Conservation (phyloP, 495 filamentous ascomycete species). For the Trichoderma parareesei region DNA sequence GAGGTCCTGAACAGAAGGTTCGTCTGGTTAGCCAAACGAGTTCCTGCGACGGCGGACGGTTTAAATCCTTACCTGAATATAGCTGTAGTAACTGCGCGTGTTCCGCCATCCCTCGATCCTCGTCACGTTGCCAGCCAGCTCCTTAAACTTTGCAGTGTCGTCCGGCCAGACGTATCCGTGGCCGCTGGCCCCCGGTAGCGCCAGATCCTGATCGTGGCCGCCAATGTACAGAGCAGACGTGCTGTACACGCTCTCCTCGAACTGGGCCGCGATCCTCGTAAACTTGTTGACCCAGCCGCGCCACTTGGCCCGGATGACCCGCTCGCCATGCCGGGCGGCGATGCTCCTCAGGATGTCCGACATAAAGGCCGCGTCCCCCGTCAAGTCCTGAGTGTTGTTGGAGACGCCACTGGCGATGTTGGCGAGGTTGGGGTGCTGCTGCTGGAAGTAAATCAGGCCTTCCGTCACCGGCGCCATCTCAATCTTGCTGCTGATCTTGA, state of each 20-base stretch:
- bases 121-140: slow-evolving; percentile 81
- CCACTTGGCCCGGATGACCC: slow-evolving; percentile 84
- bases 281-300: slow-evolving; percentile 85
- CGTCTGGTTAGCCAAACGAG: not conserved
- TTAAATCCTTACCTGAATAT: slow-evolving; percentile 65
- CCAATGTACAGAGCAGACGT: slow-evolving; percentile 85
- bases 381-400: slow-evolving; percentile 53
- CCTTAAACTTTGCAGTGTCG: slow-evolving; percentile 67
- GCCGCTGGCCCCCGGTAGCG: slow-evolving; percentile 46
- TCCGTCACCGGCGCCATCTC: slow-evolving; percentile 71
- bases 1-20: slow-evolving; percentile 36
- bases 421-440: slow-evolving; percentile 56
- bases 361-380: slow-evolving; percentile 87
- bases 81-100: slow-evolving; percentile 89
- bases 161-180: slow-evolving; percentile 96
- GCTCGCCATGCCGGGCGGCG: slow-evolving; percentile 76
- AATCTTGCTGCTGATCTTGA: slow-evolving; percentile 84
- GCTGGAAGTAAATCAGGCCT: slow-evolving; percentile 75
- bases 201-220: slow-evolving; percentile 58
- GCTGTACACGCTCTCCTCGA: slow-evolving; percentile 92
- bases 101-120: slow-evolving; percentile 94
- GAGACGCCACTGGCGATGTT: slow-evolving; percentile 34
- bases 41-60: no score
- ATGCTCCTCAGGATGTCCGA: slow-evolving; percentile 75
- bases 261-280: slow-evolving; percentile 82